These are phyloP conservation scores for Eucalyptus sp. DNA, from an alignment of 345 rosid genomes.

Conservation along the genomic window DNA sequence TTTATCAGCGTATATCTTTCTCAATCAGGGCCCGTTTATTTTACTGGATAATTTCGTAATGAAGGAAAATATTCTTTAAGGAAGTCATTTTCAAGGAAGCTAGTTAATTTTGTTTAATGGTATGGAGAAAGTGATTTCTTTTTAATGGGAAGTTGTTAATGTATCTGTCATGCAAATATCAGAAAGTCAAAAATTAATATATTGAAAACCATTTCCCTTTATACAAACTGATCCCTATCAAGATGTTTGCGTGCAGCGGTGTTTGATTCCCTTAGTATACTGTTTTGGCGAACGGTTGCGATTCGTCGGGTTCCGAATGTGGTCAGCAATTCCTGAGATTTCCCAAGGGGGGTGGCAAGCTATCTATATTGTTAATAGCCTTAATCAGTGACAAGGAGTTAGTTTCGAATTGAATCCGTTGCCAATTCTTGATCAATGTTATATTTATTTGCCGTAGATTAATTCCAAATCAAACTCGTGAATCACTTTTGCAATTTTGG, in stretches of 20 bases:
- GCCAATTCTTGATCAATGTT: background rate
- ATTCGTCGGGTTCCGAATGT: background rate
- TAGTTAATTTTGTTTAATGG: background rate
- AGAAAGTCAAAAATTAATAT: too few species aligned
- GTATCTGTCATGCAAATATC: rapidly evolving
- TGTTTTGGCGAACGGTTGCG: background rate
- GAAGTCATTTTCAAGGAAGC: background rate
- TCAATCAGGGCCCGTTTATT: background rate
- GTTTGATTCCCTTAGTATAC: background rate
- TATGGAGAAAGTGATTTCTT: background rate
- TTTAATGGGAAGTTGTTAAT: background rate
- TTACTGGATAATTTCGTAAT: too few species aligned
- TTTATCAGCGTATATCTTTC: background rate
- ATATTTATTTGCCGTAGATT: rapidly evolving
- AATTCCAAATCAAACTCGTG: background rate
- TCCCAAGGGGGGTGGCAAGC: background rate
- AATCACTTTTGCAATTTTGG: rapidly evolving
- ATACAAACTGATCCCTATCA: rapidly evolving
- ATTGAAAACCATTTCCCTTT: rapidly evolving
- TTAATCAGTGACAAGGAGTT: background rate
- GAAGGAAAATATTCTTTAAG: too few species aligned
- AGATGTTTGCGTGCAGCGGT: background rate
- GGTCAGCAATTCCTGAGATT: background rate
- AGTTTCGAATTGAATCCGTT: background rate
- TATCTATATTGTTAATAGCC: background rate